A percentile compares a stretch with the other conserved stretches of the same genome.
Evolutionary conservation across 2,329 filamentous ascomycete species (phyloP).

Genomic region (Calonectria montana): DNA sequence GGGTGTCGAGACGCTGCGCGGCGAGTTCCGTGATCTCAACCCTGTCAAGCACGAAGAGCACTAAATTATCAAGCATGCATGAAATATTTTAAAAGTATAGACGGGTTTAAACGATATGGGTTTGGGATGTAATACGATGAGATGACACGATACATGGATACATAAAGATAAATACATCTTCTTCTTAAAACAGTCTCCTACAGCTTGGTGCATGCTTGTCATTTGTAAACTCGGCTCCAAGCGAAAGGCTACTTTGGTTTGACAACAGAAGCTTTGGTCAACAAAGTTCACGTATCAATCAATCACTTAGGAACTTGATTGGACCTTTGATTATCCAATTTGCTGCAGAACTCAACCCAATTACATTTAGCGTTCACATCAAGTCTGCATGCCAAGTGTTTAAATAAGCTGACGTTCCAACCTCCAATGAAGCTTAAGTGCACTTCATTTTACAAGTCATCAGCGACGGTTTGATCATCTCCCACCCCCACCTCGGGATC

Average conservation of each 20-base stretch:
- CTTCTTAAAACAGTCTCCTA: background rate
- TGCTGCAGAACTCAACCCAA: no score
- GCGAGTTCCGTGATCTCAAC: constrained; percentile 48
- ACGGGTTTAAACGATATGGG: background rate
- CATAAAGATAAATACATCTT: constrained; percentile 26
- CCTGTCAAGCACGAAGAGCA: constrained; percentile 35
- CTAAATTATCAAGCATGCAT: background rate
- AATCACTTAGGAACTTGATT: no score
- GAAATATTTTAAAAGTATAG: constrained; percentile 17
- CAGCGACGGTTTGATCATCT: no score
- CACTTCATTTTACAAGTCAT: no score
- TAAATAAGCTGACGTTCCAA: no score
- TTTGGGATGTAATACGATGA: constrained; percentile 29
- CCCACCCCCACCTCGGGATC: no score
- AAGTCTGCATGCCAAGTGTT: no score
- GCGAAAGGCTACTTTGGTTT: background rate
- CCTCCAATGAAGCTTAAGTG: no score
- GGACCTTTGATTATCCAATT: no score
- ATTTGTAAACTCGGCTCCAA: no score
- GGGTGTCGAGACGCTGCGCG: constrained; percentile 44
- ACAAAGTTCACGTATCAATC: no score
- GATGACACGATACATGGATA: constrained; percentile 20
- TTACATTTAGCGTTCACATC: no score
- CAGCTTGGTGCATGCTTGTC: background rate
- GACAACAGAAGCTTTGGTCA: background rate